Percentiles rank a stretch among this genome's conserved stretches.
Conservation (phyloP, 2,329 filamentous ascomycete species). For the Arachnopeziza araneosa region DNA sequence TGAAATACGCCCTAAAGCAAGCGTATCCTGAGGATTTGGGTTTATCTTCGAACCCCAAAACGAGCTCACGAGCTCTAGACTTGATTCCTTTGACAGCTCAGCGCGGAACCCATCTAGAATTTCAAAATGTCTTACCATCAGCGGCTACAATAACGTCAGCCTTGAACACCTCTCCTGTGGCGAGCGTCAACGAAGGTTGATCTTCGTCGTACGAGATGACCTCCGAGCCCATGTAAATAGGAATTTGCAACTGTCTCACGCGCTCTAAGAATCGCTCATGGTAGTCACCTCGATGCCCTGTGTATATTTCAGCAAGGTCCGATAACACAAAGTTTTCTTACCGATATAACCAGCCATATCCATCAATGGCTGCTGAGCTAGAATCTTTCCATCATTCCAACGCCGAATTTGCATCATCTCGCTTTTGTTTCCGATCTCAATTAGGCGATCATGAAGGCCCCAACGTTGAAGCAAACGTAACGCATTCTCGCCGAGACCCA, state of each 20-base stretch:
- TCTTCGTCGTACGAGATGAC: conserved; percentile 33
- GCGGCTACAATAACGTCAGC: conserved; percentile 47
- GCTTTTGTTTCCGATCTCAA: conserved; percentile 42
- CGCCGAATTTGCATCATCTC: conserved; percentile 43
- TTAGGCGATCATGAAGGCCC: conserved; percentile 38
- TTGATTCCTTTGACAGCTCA: conserved; percentile 36
- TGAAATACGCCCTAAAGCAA: conserved; percentile 45
- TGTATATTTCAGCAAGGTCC: not conserved
- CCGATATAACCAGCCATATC: conserved; percentile 45
- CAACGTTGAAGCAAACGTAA: conserved; percentile 40
- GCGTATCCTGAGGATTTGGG: conserved; percentile 49
- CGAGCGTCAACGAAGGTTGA: conserved; percentile 31
- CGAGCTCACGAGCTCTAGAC: conserved; percentile 43
- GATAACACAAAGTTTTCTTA: not conserved
- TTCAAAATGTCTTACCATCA: conserved; percentile 31
- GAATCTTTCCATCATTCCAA: conserved; percentile 42
- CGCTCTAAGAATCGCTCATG: conserved; percentile 37
- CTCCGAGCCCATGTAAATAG: conserved; percentile 33
- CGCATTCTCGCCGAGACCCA: conserved; percentile 43
- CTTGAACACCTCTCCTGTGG: conserved; percentile 32
- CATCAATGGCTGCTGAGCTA: conserved; percentile 43
- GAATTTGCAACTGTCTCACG: conserved; percentile 36
- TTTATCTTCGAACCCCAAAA: conserved; percentile 46
- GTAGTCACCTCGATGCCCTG: conserved; percentile 37
- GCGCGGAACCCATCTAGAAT: not conserved